Conservation (phyloP, 2,329 filamentous ascomycete species). For the Lecanoromycetidae sp. region DNA sequence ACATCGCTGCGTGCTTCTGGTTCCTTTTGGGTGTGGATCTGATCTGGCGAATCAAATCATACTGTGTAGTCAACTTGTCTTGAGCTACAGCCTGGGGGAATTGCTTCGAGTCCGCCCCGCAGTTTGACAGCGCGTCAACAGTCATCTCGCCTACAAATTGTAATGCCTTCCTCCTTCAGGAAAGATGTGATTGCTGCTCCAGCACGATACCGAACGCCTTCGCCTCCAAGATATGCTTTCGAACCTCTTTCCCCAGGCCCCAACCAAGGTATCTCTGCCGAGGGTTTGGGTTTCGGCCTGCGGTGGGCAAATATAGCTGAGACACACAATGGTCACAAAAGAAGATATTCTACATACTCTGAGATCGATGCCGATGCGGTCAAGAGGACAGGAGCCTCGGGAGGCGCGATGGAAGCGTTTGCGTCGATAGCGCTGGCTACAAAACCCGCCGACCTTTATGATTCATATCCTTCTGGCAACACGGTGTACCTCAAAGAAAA, state of each 20-base stretch:
- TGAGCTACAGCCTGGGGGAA: background rate
- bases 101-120: background rate
- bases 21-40: background rate
- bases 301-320: background rate
- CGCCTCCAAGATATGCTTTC: constrained; percentile 35
- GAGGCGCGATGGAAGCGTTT: constrained; percentile 29
- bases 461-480: constrained; percentile 25
- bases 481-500: constrained; percentile 20
- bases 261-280: constrained; percentile 23
- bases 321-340: constrained; percentile 2
- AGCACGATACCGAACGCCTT: constrained; percentile 34
- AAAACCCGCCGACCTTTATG: constrained; percentile 29
- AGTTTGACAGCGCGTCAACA: constrained; percentile 10
- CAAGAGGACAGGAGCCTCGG: background rate
- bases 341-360: background rate
- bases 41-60: background rate
- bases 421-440: constrained; percentile 40
- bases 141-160: background rate
- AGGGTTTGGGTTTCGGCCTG: constrained; percentile 17
- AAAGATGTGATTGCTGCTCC: constrained; percentile 25
- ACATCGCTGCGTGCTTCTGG: background rate
- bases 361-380: background rate
- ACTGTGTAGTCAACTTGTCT: constrained; percentile 6
- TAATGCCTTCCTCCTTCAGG: constrained; percentile 14
- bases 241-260: constrained; percentile 33